These are phyloP conservation scores for Picochlorum sp. DNA, from an alignment of 139 green algal species.

Conservation along the genomic window DNA sequence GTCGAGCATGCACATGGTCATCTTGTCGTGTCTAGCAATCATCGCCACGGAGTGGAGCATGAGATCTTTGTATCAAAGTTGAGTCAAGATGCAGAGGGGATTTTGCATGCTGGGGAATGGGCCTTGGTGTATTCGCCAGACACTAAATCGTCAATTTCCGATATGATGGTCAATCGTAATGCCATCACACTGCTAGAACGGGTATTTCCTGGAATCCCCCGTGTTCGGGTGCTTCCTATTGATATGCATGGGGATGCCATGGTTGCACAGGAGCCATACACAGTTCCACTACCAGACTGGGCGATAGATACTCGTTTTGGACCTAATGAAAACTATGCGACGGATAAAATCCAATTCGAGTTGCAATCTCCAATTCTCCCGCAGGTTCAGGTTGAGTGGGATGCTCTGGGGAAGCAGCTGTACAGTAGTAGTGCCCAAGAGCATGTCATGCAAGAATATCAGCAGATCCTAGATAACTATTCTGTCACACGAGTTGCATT, in stretches of 20 bases:
- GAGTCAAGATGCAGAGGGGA: neutral
- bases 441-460: no score
- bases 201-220: no score
- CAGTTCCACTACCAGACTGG: slow-evolving; percentile 27
- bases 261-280: slow-evolving; percentile 25
- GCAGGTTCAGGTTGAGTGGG: neutral
- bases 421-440: neutral
- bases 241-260: no score
- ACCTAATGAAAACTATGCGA: slow-evolving; percentile 1
- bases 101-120: no score
- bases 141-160: no score
- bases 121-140: no score
- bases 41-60: neutral
- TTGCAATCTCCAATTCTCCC: neutral
- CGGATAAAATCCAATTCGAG: neutral
- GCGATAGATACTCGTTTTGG: slow-evolving; percentile 3
- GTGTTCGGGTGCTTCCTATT: no score
- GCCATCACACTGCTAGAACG: no score
- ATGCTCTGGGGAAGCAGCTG: neutral
- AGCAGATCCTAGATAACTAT: no score
- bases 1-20: slow-evolving; percentile 44
- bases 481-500: no score
- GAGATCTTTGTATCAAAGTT: neutral
- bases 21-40: slow-evolving; percentile 29
- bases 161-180: no score